Evolutionary conservation across 2,329 filamentous ascomycete species (phyloP).

Genomic region (Pseudogymnoascus sp.): DNA sequence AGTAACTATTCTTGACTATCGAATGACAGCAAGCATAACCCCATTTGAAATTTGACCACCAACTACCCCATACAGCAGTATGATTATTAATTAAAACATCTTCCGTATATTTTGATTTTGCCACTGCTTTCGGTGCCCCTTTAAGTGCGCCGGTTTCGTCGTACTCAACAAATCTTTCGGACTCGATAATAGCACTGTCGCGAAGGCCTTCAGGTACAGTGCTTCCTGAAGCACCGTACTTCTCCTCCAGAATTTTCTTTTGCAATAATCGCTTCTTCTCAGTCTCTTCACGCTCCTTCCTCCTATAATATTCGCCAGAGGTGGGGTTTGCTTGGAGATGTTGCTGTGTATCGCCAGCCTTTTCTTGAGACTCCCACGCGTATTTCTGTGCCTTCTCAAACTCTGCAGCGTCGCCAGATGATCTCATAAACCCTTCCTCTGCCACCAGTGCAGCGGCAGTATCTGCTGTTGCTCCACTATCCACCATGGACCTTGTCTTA

Average conservation of each 20-base stretch:
- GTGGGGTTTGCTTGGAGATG: conserved; percentile 97
- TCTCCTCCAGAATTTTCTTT: conserved; percentile 64
- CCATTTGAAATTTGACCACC: conserved; percentile 95
- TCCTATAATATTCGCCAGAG: conserved; percentile 74
- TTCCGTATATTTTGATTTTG: conserved; percentile 86
- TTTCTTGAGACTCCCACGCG: conserved; percentile 92
- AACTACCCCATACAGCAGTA: conserved; percentile 87
- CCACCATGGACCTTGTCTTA: conserved; percentile 86
- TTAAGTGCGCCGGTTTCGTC: conserved; percentile 86
- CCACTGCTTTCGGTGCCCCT: conserved; percentile 65
- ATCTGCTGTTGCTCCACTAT: conserved; percentile 71
- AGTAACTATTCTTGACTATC: conserved; percentile 91
- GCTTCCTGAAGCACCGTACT: conserved; percentile 65
- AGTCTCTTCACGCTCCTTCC: conserved; percentile 67
- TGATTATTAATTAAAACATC: conserved; percentile 88
- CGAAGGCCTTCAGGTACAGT: conserved; percentile 53
- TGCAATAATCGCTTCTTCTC: conserved; percentile 59
- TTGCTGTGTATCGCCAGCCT: conserved; percentile 64
- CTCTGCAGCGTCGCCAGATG: conserved; percentile 82
- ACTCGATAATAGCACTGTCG: conserved; percentile 64
- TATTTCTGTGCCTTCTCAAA: conserved; percentile 85
- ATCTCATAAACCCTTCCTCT: conserved; percentile 84
- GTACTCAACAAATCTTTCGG: conserved; percentile 86
- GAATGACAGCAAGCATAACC: conserved; percentile 95
- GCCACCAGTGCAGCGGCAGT: conserved; percentile 75